Evolutionary conservation across 2,329 filamentous ascomycete species (phyloP).

Genomic region (Coniochaeta ligniaria): DNA sequence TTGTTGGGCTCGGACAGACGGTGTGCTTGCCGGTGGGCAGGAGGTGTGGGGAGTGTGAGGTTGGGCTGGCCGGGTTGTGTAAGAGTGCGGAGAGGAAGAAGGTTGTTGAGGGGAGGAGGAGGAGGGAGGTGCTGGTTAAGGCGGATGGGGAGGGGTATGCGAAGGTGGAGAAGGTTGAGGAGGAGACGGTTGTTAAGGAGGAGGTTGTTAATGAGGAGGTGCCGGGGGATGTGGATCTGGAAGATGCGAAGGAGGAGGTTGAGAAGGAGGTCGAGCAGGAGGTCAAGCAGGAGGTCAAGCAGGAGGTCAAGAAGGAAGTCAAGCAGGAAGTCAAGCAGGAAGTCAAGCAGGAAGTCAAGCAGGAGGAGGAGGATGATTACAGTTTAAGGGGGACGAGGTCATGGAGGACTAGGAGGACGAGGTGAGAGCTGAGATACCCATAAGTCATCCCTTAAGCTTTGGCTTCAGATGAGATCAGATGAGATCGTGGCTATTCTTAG

Average conservation of each 20-base stretch:
- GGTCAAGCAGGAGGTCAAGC: constrained; percentile 17
- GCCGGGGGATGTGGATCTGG: constrained; percentile 3
- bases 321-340: constrained; percentile 21
- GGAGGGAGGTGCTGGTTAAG: constrained; percentile 27
- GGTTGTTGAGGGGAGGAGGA: constrained; percentile 48
- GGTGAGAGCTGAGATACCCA: not conserved
- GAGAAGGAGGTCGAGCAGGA: constrained; percentile 15
- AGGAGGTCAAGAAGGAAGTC: constrained; percentile 4
- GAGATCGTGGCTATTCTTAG: too few species aligned
- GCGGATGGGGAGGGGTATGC: constrained; percentile 35
- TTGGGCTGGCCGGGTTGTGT: constrained; percentile 72
- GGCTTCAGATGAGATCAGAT: too few species aligned
- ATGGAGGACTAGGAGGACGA: constrained; percentile 21
- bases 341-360: too few species aligned
- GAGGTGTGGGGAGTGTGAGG: constrained; percentile 77
- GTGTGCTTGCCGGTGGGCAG: constrained; percentile 75
- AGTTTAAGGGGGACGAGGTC: constrained; percentile 14
- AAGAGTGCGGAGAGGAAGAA: constrained; percentile 61
- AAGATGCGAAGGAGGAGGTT: constrained; percentile 1
- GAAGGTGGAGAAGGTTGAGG: constrained; percentile 17
- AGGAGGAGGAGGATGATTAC: constrained; percentile 15
- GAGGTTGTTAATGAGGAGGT: constrained; percentile 14
- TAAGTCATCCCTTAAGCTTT: too few species aligned
- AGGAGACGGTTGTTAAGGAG: constrained; percentile 17
- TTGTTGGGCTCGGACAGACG: constrained; percentile 84